These are phyloP conservation scores for Cymbopogon citratus DNA, from an alignment of 176 grass and related monocot genomes.

Conservation along the genomic window DNA sequence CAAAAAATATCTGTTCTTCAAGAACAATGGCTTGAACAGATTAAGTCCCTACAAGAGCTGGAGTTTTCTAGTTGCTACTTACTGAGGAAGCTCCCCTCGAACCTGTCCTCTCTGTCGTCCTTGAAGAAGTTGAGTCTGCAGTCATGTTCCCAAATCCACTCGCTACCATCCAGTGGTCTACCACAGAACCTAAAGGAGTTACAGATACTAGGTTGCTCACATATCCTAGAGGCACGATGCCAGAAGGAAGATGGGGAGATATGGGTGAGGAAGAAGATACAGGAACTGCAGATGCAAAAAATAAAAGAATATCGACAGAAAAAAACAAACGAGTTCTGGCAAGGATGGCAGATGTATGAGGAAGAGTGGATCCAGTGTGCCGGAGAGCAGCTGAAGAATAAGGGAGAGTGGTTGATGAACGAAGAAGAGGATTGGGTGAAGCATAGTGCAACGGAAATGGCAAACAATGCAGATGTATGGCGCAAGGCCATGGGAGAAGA, in stretches of 20 bases:
- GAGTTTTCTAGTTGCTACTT: not conserved
- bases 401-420: slow-evolving; percentile 22
- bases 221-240: slow-evolving; percentile 1
- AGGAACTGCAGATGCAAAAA: not conserved
- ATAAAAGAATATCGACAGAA: not conserved
- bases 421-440: not conserved
- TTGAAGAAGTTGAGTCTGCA: not conserved
- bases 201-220: not conserved
- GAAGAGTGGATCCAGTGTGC: not conserved
- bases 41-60: slow-evolving; percentile 7
- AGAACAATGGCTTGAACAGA: not conserved
- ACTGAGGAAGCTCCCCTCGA: slow-evolving; percentile 14
- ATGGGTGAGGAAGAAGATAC: not conserved
- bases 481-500: not conserved
- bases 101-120: not conserved
- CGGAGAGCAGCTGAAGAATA: not conserved
- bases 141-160: not conserved
- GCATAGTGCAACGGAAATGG: not conserved
- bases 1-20: not conserved
- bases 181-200: slow-evolving; percentile 20
- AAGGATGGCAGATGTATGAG: not conserved
- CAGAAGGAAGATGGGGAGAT: not conserved
- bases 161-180: not conserved
- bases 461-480: not conserved
- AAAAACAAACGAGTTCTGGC: not conserved